Base-by-base conservation (phyloP, 257 asterid species). In the Solanum pimpinellifolium region DNA sequence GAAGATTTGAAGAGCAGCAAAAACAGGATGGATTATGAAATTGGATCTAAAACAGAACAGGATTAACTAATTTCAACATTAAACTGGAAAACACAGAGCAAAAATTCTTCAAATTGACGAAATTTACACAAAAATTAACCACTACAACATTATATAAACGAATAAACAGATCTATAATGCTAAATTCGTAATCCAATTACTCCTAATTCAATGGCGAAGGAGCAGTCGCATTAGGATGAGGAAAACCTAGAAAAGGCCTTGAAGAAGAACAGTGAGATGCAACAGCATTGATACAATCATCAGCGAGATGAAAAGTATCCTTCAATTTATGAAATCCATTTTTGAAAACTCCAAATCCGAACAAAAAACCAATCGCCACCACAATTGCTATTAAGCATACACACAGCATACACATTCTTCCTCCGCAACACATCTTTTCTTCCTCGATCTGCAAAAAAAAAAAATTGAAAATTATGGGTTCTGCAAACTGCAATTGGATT, bases 261-360 rank as follows among this genome's bases (percentile, higher is more conserved):
- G 56, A 56, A 86, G 85, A 75, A 76, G 86, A 84, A 88, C 87
- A 65, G 14, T 60, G 87, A 41, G 89, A 9, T 66, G 70, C 11
- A 81, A 89, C 11, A 60, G 66, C 9, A 70, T 85, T 83, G 66
- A 89, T 42, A 85, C 87, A 83, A 70, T 29, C 29, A 69, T 86
- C 91, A 9, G 75, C 70, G 31, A 35, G 86, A 74, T 93, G 93
- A 20, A 93, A 6, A 8, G 91, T 86, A 52, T 93, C 91, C 89
- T 91, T 89, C 72, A 93, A 7, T 91, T 94, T 95, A 85, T 92
- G 92, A 88, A 93, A 93, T 2, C 98, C 95, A 88, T 94, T 87
- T 90, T 89, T 86, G 92, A 92, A 93, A 49, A 95, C 94, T 9
- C 98, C 98, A 85, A 95, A 95, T n/a, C 97, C 98, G 83, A 95